Percentiles rank a stretch among this genome's conserved stretches.
phyloP scores from a whole-genome alignment of 768 basidiomycete species.

The Russula earlei region DNA sequence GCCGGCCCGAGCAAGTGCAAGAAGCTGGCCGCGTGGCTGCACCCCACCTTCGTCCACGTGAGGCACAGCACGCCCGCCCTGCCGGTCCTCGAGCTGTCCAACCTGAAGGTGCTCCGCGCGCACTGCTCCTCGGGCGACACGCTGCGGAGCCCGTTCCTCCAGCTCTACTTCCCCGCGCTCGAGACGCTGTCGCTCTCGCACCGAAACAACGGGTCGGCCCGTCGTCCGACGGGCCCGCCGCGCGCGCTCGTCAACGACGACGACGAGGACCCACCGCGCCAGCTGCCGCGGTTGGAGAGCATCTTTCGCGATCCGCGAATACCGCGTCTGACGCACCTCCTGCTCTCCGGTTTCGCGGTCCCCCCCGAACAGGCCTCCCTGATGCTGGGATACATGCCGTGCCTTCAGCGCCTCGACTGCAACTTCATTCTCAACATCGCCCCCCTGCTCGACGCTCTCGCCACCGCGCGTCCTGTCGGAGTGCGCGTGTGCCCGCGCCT shows the following conservation, averaged over 20 bases:
- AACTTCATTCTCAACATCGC: constrained; percentile 9
- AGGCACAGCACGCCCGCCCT: background rate
- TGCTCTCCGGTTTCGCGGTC: too few relatives aligned
- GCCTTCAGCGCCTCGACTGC: constrained; percentile 16
- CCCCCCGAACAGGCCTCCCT: too few relatives aligned
- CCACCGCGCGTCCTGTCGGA: background rate
- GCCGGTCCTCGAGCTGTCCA: constrained; percentile 4
- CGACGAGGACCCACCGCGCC: too few relatives aligned
- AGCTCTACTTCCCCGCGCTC: too few relatives aligned
- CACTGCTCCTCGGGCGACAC: constrained; percentile 10
- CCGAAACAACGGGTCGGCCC: too few relatives aligned
- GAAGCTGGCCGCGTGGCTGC: background rate
- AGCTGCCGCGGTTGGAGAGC: constrained; percentile 10
- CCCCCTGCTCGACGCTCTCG: constrained; percentile 6
- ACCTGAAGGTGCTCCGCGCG: constrained; percentile 8
- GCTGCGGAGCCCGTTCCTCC: constrained; percentile 14
- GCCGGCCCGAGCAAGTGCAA: constrained; percentile 7
- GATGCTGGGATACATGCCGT: constrained; percentile 17
- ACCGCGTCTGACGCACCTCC: too few relatives aligned
- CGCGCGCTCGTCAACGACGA: too few relatives aligned
- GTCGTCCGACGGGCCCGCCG: too few relatives aligned
- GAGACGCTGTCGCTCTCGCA: too few relatives aligned
- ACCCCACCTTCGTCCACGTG: background rate
- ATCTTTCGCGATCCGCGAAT: too few relatives aligned
- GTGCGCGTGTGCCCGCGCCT: constrained; percentile 5